phyloP scores from a whole-genome alignment of 2,329 filamentous ascomycete genomes.

The Ciborinia camelliae region DNA sequence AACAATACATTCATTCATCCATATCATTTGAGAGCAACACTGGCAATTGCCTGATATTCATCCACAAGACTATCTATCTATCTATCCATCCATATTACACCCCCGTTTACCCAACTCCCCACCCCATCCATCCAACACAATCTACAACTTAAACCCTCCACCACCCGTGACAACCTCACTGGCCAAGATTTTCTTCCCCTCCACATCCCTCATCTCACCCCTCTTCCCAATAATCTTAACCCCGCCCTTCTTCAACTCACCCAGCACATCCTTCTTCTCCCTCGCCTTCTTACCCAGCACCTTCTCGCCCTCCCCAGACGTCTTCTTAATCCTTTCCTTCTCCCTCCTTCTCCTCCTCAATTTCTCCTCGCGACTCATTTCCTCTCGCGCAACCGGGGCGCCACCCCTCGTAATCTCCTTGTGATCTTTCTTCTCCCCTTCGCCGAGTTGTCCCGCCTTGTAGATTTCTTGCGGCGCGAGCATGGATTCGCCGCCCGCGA shows the following conservation, averaged over 20 bases:
- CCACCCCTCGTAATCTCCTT: conserved; percentile 79
- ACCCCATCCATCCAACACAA: not conserved
- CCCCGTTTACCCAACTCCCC: not conserved
- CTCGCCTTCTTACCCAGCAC: conserved; percentile 57
- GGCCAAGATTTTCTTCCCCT: conserved; percentile 69
- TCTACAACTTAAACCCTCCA: conserved; percentile 59
- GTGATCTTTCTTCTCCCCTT: conserved; percentile 50
- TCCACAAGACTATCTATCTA: too few species aligned
- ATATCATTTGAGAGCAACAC: not conserved
- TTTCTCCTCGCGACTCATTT: conserved; percentile 88
- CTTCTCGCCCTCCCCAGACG: conserved; percentile 51
- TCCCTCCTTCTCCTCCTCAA: conserved; percentile 69
- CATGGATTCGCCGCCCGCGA: conserved; percentile 65
- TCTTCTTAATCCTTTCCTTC: conserved; percentile 80
- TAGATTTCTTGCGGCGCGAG: conserved; percentile 95
- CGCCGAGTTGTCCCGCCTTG: conserved; percentile 66
- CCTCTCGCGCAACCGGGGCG: conserved; percentile 72
- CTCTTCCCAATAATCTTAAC: conserved; percentile 91
- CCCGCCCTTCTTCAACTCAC: conserved; percentile 71
- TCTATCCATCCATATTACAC: conserved; percentile 1
- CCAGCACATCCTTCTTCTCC: conserved; percentile 49
- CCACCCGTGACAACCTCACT: conserved; percentile 49
- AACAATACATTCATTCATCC: not conserved
- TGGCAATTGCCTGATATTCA: conserved; percentile 6
- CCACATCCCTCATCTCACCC: conserved; percentile 78